phyloP scores from a whole-genome alignment of 192 early-diverging fungal species.

The Backusella circina region DNA sequence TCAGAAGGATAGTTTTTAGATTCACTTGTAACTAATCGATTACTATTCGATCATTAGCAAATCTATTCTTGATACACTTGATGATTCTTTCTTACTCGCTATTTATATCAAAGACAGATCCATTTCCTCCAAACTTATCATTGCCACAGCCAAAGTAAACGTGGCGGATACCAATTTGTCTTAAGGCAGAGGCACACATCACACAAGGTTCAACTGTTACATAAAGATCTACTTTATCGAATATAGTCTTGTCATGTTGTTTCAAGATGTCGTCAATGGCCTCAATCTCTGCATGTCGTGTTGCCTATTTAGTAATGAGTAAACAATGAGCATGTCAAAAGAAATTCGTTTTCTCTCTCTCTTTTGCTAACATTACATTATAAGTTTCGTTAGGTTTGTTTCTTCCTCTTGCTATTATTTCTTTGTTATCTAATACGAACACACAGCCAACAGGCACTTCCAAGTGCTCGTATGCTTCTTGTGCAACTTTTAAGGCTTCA shows the following conservation, averaged over 20 bases:
- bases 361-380: conserved; percentile 58
- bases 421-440: conserved; percentile 62
- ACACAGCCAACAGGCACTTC: conserved; percentile 99
- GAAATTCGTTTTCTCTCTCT: neutral
- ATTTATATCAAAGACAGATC: conserved; percentile 82
- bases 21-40: neutral
- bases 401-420: conserved; percentile 76
- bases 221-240: conserved; percentile 68
- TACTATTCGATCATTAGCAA: neutral
- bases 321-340: neutral
- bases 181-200: conserved; percentile 93
- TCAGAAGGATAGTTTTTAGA: conserved; percentile 55
- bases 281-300: conserved; percentile 92
- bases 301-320: conserved; percentile 52
- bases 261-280: conserved; percentile 80
- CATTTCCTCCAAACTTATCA: conserved; percentile 95
- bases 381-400: conserved; percentile 85
- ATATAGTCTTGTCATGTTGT: conserved; percentile 23
- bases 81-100: conserved; percentile 49
- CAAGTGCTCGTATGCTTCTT: conserved; percentile 74
- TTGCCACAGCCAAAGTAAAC: conserved; percentile 92
- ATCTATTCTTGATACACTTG: neutral
- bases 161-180: conserved; percentile 75
- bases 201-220: conserved; percentile 98
- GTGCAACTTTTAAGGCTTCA: conserved; percentile 46